Evolutionary conservation across 768 basidiomycete genomes (phyloP).

Genomic region (Tylopilus felleus): DNA sequence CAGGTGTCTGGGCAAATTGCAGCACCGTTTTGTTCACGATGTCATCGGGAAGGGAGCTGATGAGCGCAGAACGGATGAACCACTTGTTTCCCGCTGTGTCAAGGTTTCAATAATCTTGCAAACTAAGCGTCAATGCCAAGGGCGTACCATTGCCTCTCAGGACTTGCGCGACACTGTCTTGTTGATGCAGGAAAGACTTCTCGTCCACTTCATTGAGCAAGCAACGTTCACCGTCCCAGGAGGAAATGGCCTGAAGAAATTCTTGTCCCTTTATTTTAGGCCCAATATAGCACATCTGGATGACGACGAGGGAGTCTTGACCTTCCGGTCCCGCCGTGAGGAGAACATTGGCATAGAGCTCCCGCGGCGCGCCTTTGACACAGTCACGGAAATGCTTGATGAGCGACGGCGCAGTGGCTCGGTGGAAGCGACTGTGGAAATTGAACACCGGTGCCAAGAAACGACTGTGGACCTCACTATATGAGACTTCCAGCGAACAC

Average conservation of each 20-base stretch:
- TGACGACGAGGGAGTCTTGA: constrained; percentile 80
- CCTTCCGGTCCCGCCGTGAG: constrained; percentile 86
- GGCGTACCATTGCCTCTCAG: constrained; percentile 74
- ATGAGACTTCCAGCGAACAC: constrained; percentile 92
- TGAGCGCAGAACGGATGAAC: constrained; percentile 86
- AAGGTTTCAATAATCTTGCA: neutral
- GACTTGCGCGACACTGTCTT: constrained; percentile 89
- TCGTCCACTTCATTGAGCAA: constrained; percentile 88
- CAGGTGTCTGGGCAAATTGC: constrained; percentile 77
- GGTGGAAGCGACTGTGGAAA: constrained; percentile 71
- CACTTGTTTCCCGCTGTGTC: constrained; percentile 72
- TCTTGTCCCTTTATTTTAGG: constrained; percentile 67
- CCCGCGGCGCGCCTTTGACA: constrained; percentile 81
- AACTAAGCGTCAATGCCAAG: neutral
- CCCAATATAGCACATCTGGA: constrained; percentile 90
- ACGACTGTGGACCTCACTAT: constrained; percentile 54
- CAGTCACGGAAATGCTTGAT: constrained; percentile 93
- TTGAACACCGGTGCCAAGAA: constrained; percentile 1
- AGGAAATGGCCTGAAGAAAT: constrained; percentile 79
- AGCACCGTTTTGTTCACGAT: constrained; percentile 80
- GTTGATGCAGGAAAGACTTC: constrained; percentile 85
- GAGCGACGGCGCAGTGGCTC: constrained; percentile 80
- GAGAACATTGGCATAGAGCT: constrained; percentile 86
- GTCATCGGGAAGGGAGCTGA: constrained; percentile 82
- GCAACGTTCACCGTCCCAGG: constrained; percentile 86